Percentiles rank a stretch among this genome's conserved stretches.
Evolutionary conservation across 192 early-diverging fungal species (phyloP).

Genomic region (Backusella macrospora): DNA sequence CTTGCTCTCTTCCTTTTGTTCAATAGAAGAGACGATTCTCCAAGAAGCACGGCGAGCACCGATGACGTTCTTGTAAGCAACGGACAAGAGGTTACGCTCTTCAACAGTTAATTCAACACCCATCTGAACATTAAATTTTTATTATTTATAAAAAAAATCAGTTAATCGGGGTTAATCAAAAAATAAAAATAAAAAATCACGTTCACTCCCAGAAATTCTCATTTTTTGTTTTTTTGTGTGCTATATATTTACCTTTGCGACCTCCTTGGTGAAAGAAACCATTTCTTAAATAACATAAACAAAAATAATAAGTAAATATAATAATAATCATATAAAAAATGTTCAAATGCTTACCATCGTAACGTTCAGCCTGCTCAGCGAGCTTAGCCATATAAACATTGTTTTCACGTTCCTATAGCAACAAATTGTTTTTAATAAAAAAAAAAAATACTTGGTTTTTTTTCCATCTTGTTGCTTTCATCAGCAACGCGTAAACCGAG

Average conservation of each 20-base stretch:
- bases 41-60: slow-evolving; percentile 98
- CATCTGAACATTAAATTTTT: slow-evolving; percentile 53
- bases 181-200: background rate
- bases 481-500: slow-evolving; percentile 12
- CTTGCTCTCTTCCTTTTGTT: slow-evolving; percentile 98
- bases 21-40: slow-evolving; percentile 99
- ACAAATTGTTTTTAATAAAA: background rate
- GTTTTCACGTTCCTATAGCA: slow-evolving; percentile 54
- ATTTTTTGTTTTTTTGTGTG: background rate
- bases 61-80: slow-evolving; percentile 99
- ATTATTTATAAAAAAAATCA: slow-evolving; percentile 16
- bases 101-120: slow-evolving; percentile 94
- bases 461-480: background rate
- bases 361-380: slow-evolving; percentile 89
- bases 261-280: slow-evolving; percentile 88
- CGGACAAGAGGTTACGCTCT: slow-evolving; percentile 97
- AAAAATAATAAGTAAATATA: background rate
- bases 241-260: slow-evolving; percentile 53
- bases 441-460: background rate
- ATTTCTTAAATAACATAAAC: slow-evolving; percentile 62
- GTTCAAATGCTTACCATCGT: slow-evolving; percentile 58
- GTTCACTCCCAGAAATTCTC: background rate
- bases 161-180: slow-evolving; percentile 11
- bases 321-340: background rate
- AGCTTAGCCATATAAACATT: slow-evolving; percentile 99